Evolutionary conservation across 2,329 filamentous ascomycete species (phyloP).

Genomic region (Sporothrix protearum): DNA sequence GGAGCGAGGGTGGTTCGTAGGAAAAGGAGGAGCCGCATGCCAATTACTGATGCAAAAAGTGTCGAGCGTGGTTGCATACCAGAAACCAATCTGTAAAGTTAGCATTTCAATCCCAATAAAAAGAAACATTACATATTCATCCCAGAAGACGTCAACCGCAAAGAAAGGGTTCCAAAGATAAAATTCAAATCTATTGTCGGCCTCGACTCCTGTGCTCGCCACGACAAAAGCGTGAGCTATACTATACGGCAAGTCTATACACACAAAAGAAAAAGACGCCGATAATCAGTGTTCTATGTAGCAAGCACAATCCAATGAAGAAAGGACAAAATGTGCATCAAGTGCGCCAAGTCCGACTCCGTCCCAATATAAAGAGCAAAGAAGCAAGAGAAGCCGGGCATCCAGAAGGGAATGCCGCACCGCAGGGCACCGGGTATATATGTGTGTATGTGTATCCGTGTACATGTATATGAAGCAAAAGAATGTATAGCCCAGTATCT

Average conservation of each 20-base stretch:
- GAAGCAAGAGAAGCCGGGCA: neutral
- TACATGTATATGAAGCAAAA: neutral
- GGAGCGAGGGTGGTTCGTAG: neutral
- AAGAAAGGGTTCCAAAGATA: neutral
- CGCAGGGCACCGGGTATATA: constrained; percentile 13
- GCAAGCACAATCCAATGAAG: neutral
- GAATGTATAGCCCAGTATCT: neutral
- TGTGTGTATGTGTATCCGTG: neutral
- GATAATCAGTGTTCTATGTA: neutral
- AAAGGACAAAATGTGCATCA: constrained; percentile 1
- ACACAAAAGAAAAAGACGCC: neutral
- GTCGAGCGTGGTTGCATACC: neutral
- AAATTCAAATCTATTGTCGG: neutral
- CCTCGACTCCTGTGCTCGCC: neutral
- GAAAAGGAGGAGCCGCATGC: neutral
- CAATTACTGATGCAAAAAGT: neutral
- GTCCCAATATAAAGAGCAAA: neutral
- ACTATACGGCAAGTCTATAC: constrained; percentile 2
- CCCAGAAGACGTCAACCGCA: neutral
- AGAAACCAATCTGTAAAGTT: constrained; percentile 7
- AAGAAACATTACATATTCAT: neutral
- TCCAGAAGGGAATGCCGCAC: neutral
- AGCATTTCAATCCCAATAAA: constrained; percentile 13
- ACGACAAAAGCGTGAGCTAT: constrained; percentile 12
- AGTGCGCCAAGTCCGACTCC: constrained; percentile 16